Evolutionary conservation across 257 asterid species (phyloP).

Genomic region (Mitragyna speciosa): DNA sequence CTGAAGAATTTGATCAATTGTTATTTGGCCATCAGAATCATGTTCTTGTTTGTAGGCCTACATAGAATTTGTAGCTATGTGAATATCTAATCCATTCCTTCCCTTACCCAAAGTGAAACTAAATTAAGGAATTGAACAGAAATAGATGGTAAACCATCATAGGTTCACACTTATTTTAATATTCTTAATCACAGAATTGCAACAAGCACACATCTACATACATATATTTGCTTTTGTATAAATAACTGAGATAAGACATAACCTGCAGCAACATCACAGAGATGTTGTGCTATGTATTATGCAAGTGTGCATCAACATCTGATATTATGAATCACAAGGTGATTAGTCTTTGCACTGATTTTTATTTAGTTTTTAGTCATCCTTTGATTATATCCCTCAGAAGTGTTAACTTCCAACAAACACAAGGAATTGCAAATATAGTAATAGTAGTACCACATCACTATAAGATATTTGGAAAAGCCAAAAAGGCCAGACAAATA

Average conservation of each 20-base stretch:
- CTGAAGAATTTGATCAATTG: too few species aligned
- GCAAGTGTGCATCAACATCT: not conserved
- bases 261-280: not conserved
- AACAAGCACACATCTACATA: not conserved
- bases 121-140: not conserved
- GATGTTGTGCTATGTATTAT: not conserved
- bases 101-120: not conserved
- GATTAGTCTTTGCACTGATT: not conserved
- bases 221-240: not conserved
- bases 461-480: not conserved
- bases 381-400: not conserved
- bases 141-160: not conserved
- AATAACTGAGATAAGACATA: not conserved
- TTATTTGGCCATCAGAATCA: too few species aligned
- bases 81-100: not conserved
- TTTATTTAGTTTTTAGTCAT: not conserved
- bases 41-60: not conserved
- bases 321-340: not conserved
- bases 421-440: not conserved
- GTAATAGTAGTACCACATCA: not conserved
- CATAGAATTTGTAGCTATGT: not conserved
- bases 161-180: not conserved
- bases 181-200: not conserved
- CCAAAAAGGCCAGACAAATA: constrained; percentile 3
- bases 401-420: not conserved